phyloP scores from a whole-genome alignment of 805 yeast species.

The Lachancea quebecensis region DNA sequence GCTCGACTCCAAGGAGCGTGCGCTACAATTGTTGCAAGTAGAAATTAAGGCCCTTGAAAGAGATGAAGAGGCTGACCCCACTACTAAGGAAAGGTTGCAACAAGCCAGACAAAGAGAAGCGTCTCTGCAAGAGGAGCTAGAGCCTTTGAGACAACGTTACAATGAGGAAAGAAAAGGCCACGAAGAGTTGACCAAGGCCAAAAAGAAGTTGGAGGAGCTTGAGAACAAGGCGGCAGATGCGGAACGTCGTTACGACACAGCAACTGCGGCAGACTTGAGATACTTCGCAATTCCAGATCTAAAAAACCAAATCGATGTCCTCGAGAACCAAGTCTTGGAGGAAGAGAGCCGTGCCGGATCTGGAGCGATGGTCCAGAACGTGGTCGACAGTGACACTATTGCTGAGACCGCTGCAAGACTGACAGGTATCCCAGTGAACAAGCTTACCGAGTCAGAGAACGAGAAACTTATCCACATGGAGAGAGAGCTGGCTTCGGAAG shows the following conservation, averaged over 20 bases:
- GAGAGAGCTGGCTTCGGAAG: conserved; percentile 67
- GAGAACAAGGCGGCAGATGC: conserved; percentile 93
- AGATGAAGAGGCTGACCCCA: conserved; percentile 75
- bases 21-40: conserved; percentile 83
- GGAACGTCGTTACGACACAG: conserved; percentile 92
- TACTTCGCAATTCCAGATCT: conserved; percentile 97
- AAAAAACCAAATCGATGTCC: conserved; percentile 60
- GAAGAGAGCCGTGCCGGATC: conserved; percentile 58
- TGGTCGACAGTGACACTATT: conserved; percentile 85
- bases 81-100: conserved; percentile 79
- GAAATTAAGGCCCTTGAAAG: conserved; percentile 96
- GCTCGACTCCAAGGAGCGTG: conserved; percentile 87
- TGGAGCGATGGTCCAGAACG: conserved; percentile 72
- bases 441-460: conserved; percentile 92
- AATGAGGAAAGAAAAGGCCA: conserved; percentile 84
- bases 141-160: conserved; percentile 80
- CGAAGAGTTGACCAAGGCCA: conserved; percentile 81
- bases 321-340: conserved; percentile 73
- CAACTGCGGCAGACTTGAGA: conserved; percentile 90
- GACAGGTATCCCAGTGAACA: conserved; percentile 94
- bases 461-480: conserved; percentile 93
- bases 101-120: conserved; percentile 76
- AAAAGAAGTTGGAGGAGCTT: conserved; percentile 85
- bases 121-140: conserved; percentile 73
- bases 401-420: conserved; percentile 96